Base-by-base conservation (phyloP, 495 filamentous ascomycete species). In the Cenococcum geophilum region DNA sequence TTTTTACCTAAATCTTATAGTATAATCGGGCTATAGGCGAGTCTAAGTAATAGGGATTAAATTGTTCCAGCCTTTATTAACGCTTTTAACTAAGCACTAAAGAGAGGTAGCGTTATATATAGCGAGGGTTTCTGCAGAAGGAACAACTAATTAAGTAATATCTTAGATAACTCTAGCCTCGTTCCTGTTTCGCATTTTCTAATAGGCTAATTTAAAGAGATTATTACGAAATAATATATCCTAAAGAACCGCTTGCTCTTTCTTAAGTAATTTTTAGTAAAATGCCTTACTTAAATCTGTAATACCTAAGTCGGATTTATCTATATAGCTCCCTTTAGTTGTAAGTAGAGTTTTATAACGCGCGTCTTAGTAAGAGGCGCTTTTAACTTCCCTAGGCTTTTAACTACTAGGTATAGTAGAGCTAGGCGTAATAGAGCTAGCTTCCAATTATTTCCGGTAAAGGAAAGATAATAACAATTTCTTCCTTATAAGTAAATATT, bases 341-440 rank as follows among this genome's bases (percentile, higher is more conserved):
- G 2, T 12, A 47, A 47, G 42, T 47, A 47, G 20, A 47, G 42
- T 47, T 47, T 4, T 47, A 12, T 47, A 47, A 47, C 42, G 20
- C 20, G 20, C 2, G 58, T 72, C 63, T 58, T 57, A 34, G 58
- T 81, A 80, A 45, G 60, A 68, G 14, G 69, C 65, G 59, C 76
- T 79, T 63, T 77, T 70, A 25, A 40, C 67, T 47, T 73, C 70
- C 42, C 74, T 70, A 51, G 69, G 74, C 66, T 64, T 73, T 64
- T 77, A 49, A 63, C 76, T 72, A 68, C 76, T 77, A 25, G 73
- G 68, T 27, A 68, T 76, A n/a, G 61, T 65, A 59, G 68, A 73
- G 53, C 67, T 74, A 43, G 67, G 43, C 32, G 59, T 22, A 6
- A 32, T 6, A 50, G 54, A 58, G 64, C 20, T 9, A 4, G 70